Evolutionary conservation across 805 yeast genomes (phyloP).

Genomic region (Pachysolen tannophilus): DNA sequence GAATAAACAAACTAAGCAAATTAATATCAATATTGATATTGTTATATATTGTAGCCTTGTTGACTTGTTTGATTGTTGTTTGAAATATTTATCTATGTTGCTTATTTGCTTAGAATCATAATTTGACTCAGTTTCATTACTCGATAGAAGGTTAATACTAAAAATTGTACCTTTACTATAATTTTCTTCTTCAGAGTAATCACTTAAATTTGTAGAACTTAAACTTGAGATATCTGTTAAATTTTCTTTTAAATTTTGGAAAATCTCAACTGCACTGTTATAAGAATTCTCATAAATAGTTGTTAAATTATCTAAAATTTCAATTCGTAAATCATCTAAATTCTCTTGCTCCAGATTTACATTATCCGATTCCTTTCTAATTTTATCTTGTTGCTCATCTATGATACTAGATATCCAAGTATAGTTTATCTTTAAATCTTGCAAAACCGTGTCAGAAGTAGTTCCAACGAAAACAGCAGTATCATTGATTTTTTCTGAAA

Average conservation of each 20-base stretch:
- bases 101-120: neutral
- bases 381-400: neutral
- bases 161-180: neutral
- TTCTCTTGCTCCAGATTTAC: neutral
- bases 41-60: neutral
- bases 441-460: neutral
- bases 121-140: neutral
- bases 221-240: neutral
- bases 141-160: neutral
- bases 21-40: neutral
- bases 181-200: neutral
- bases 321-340: neutral
- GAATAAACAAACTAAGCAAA: neutral
- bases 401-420: neutral
- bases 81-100: neutral
- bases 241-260: neutral
- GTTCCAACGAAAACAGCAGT: neutral
- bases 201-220: neutral
- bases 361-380: neutral
- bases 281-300: neutral
- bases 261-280: neutral
- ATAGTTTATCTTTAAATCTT: neutral
- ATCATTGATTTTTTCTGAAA: neutral
- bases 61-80: neutral
- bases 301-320: neutral